phyloP scores from a whole-genome alignment of 257 asterid genomes.

The Primulina huaijiensis region DNA sequence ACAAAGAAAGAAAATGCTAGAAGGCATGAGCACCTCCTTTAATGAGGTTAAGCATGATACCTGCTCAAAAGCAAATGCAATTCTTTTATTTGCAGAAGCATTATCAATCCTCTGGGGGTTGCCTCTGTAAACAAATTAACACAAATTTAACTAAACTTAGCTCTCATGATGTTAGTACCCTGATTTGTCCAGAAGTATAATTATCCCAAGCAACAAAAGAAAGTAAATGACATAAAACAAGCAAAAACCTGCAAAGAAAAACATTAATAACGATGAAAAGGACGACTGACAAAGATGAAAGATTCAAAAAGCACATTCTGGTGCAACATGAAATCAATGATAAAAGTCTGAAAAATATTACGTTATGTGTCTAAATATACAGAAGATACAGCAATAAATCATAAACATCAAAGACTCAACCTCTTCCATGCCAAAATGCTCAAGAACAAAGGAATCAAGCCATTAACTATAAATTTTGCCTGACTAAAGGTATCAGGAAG shows the following conservation, averaged over 20 bases:
- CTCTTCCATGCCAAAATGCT: neutral
- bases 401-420: no score
- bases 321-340: neutral
- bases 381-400: neutral
- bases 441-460: neutral
- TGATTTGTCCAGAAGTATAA: neutral
- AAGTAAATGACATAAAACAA: neutral
- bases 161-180: constrained; percentile 15
- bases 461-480: neutral
- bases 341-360: neutral
- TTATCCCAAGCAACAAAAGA: constrained; percentile 1
- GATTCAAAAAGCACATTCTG: neutral
- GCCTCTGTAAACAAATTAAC: constrained; percentile 51
- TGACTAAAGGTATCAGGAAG: neutral
- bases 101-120: constrained; percentile 95
- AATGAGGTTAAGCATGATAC: constrained; percentile 36
- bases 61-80: constrained; percentile 87
- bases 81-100: constrained; percentile 72
- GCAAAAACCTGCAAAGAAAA: neutral
- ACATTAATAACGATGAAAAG: constrained; percentile 7
- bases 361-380: neutral
- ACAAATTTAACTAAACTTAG: constrained; percentile 12
- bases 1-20: constrained; percentile 3
- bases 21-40: constrained; percentile 12
- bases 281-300: neutral